phyloP scores from a whole-genome alignment of 2,329 filamentous ascomycete species.

The Aspergillus costaricaensis region DNA sequence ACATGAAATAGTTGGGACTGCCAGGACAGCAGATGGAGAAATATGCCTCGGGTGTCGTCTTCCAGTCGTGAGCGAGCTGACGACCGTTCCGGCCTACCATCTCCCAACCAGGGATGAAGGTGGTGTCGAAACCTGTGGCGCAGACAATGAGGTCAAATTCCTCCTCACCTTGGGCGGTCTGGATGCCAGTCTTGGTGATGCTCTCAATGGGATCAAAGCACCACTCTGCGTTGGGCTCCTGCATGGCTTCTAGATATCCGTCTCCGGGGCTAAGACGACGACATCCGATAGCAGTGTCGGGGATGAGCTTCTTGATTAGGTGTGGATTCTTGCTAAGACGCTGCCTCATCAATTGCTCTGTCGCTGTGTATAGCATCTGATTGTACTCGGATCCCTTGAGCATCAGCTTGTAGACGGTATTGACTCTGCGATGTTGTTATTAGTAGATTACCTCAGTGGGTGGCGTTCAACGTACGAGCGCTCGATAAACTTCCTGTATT shows the following conservation, averaged over 20 bases:
- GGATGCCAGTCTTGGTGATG: conserved; percentile 26
- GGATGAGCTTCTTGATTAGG: conserved; percentile 27
- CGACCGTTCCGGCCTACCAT: conserved; percentile 32
- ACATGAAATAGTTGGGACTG: conserved; percentile 34
- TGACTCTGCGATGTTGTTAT: conserved; percentile 12
- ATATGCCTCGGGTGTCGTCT: conserved; percentile 25
- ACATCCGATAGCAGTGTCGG: conserved; percentile 28
- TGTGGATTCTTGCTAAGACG: conserved; percentile 20
- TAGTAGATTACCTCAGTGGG: neutral
- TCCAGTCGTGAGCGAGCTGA: conserved; percentile 26
- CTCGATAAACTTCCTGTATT: conserved; percentile 28
- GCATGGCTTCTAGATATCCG: conserved; percentile 32
- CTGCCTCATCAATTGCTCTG: conserved; percentile 20
- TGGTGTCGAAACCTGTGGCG: conserved; percentile 46
- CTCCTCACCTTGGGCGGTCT: conserved; percentile 20
- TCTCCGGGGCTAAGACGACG: conserved; percentile 32
- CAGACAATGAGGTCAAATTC: conserved; percentile 38
- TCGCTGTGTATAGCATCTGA: neutral
- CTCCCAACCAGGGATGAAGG: conserved; percentile 39
- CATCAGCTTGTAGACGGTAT: conserved; percentile 19
- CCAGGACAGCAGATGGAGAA: conserved; percentile 24
- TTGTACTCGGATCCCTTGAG: conserved; percentile 16
- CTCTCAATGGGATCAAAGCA: conserved; percentile 23
- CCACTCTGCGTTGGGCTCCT: conserved; percentile 26
- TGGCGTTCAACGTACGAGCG: conserved; percentile 16